A percentile compares a stretch with the other conserved stretches of the same genome.
phyloP scores from a whole-genome alignment of 805 yeast species.

The Grigorovia humatica region DNA sequence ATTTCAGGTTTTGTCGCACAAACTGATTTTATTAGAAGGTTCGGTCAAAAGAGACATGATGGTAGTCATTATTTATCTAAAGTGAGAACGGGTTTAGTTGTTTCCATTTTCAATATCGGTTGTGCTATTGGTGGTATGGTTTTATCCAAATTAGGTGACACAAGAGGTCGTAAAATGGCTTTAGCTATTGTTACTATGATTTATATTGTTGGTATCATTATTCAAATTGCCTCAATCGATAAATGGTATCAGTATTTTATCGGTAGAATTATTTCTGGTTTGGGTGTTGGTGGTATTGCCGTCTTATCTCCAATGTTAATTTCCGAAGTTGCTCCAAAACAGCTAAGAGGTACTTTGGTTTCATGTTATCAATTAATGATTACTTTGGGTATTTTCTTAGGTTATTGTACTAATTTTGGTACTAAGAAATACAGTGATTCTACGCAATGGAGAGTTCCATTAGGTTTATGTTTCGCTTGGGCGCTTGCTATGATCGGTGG shows the following conservation, averaged over 20 bases:
- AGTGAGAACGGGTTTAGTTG: constrained; percentile 48
- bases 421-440: constrained; percentile 26
- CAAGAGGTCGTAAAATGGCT: constrained; percentile 56
- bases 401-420: constrained; percentile 67
- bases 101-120: constrained; percentile 59
- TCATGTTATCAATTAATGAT: constrained; percentile 63
- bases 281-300: constrained; percentile 73
- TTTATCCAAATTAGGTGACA: constrained; percentile 49
- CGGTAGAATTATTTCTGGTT: constrained; percentile 61
- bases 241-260: constrained; percentile 65
- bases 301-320: constrained; percentile 68
- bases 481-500: constrained; percentile 32
- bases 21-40: constrained; percentile 45
- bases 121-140: constrained; percentile 65
- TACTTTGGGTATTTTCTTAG: constrained; percentile 66
- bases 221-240: constrained; percentile 45
- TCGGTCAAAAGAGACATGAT: constrained; percentile 32
- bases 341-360: constrained; percentile 62
- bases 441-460: constrained; percentile 68
- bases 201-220: constrained; percentile 56
- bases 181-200: constrained; percentile 50
- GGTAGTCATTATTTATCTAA: constrained; percentile 36
- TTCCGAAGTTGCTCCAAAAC: constrained; percentile 32
- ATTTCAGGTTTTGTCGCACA: constrained; percentile 59
- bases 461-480: constrained; percentile 47